These are phyloP conservation scores for Triangularia setosa DNA, from an alignment of 2,329 filamentous ascomycete species.

Conservation along the genomic window DNA sequence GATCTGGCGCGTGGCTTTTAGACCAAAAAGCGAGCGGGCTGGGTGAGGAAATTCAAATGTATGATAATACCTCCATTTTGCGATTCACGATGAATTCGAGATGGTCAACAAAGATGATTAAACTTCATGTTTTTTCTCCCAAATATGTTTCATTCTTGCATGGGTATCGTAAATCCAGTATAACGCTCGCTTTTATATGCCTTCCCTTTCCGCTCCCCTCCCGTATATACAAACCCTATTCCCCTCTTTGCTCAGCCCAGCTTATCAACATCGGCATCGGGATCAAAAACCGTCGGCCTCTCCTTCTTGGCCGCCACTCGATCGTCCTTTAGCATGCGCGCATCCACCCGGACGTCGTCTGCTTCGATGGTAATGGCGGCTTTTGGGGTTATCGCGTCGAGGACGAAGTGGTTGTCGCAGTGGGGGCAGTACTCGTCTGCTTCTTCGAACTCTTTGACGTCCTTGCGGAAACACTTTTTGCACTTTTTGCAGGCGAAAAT, in stretches of 20 bases:
- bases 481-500: constrained; percentile 97
- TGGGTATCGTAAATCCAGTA: constrained; percentile 3
- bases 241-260: constrained; percentile 60
- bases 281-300: constrained; percentile 67
- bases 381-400: constrained; percentile 83
- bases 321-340: constrained; percentile 90
- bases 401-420: constrained; percentile 97
- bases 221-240: no score
- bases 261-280: constrained; percentile 69
- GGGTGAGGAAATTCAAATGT: neutral
- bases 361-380: constrained; percentile 82
- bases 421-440: constrained; percentile 98
- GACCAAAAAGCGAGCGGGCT: neutral
- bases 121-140: neutral
- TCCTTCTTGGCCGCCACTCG: constrained; percentile 55
- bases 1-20: neutral
- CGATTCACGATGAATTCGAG: neutral
- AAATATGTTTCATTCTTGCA: neutral
- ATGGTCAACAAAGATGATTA: neutral
- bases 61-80: neutral
- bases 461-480: constrained; percentile 96
- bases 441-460: constrained; percentile 88
- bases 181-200: neutral
- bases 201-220: constrained; percentile 5
- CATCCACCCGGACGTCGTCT: constrained; percentile 81